phyloP scores from a whole-genome alignment of 495 filamentous ascomycete species.

The Lepraria neglecta region DNA sequence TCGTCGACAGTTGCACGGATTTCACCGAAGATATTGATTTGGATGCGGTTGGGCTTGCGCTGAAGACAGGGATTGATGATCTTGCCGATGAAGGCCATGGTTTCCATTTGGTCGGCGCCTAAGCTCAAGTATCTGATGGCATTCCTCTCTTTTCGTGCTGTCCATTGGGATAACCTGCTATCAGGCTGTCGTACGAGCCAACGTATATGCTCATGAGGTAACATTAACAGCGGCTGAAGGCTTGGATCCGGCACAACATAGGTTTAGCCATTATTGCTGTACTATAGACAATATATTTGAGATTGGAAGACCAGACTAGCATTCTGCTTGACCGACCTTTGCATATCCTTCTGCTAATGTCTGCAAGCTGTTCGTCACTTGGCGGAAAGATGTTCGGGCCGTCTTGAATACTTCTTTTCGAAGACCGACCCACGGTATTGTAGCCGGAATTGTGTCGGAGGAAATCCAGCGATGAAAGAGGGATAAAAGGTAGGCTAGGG shows the following conservation, averaged over 20 bases:
- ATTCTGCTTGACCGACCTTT: not conserved
- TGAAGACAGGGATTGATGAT: conserved; percentile 5
- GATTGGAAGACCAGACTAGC: not conserved
- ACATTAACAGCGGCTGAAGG: conserved; percentile 1
- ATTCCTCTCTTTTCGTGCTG: not conserved
- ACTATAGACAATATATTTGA: not conserved
- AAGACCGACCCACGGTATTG: conserved; percentile 1
- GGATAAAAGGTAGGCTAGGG: not conserved
- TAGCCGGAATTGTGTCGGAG: not conserved
- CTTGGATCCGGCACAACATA: conserved; percentile 4
- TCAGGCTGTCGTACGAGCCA: conserved; percentile 9
- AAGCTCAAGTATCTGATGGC: conserved; percentile 5
- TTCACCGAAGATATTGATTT: conserved; percentile 2
- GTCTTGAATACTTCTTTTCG: not conserved
- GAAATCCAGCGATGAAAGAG: not conserved
- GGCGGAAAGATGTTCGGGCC: not conserved
- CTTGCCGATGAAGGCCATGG: conserved; percentile 2
- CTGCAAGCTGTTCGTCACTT: conserved; percentile 5
- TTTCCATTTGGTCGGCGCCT: not conserved
- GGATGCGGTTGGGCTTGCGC: not conserved
- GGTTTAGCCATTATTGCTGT: not conserved
- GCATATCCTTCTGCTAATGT: conserved; percentile 5
- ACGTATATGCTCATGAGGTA: conserved; percentile 11
- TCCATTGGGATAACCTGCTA: not conserved
- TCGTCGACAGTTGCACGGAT: conserved; percentile 13